Percentiles rank a stretch among this genome's conserved stretches.
Conservation (phyloP, 2,329 filamentous ascomycete genomes). For the Cladosporium halotolerans region DNA sequence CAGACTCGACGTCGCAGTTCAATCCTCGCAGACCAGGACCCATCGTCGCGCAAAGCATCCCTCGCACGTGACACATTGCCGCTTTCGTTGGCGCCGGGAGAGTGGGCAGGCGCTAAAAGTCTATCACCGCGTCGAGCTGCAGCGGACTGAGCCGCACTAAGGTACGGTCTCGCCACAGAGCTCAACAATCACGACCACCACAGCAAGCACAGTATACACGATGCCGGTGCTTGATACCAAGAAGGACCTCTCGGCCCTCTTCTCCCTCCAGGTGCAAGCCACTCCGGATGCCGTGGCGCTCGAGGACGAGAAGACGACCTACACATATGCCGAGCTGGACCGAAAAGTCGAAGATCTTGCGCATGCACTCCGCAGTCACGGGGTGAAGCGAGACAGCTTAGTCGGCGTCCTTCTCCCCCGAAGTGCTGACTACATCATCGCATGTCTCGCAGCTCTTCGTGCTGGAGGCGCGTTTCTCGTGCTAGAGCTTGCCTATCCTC, state of each 20-base stretch:
- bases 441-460: slow-evolving; percentile 68
- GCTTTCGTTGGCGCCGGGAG: not conserved
- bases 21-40: not conserved
- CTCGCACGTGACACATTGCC: not conserved
- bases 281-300: slow-evolving; percentile 66
- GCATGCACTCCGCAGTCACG: slow-evolving; percentile 56
- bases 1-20: not conserved
- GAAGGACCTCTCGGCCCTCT: slow-evolving; percentile 68
- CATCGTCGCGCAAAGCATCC: not conserved
- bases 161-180: slow-evolving; percentile 1
- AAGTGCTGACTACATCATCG: slow-evolving; percentile 72
- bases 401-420: slow-evolving; percentile 71
- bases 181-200: slow-evolving; percentile 1
- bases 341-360: slow-evolving; percentile 60
- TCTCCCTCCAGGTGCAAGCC: slow-evolving; percentile 59
- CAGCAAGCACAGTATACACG: slow-evolving; percentile 15
- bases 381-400: slow-evolving; percentile 65
- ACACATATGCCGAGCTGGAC: slow-evolving; percentile 70
- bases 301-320: slow-evolving; percentile 60
- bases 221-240: slow-evolving; percentile 64
- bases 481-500: slow-evolving; percentile 71
- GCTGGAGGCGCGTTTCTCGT: slow-evolving; percentile 76
- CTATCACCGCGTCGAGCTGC: not conserved
- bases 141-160: slow-evolving; percentile 8
- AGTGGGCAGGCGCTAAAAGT: slow-evolving; percentile 1